Evolutionary conservation across 495 filamentous ascomycete genomes (phyloP), one percentile per base, ranked within the genome.

Genomic region (Hypoxylon lenormandii): DNA sequence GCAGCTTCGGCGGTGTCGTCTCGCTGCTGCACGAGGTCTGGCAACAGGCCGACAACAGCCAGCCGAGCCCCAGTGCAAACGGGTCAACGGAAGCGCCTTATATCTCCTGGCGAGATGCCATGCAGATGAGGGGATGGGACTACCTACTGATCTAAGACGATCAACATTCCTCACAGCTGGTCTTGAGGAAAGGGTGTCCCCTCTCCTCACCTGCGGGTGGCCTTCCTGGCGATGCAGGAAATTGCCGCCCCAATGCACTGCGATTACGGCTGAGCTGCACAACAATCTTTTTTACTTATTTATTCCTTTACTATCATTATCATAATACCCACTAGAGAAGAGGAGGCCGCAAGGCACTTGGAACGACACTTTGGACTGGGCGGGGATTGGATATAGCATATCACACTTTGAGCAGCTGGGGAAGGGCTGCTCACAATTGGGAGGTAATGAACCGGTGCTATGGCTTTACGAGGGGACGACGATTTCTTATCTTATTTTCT

Each of bases 101-200:
- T 80, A 87, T 95, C 74, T 92, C 92, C 85, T 98, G 95, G 95
- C 85, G 95, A 80, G 93, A 97, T 79, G 84, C 95, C 65, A 97
- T 97, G 95, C 86, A 86, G 80, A 88, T 89, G 76, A 94, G 94
- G 79, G 88, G 88, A 70, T 97, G 92, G 94, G 91, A 94, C 75
- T 94, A 91, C 82, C 82, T 98, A 74, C 85, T 98, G 77, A 93
- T 98, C 75, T 97, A 84, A 82, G 67, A 22, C 51, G 60, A 66
- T 68, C 66, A 55, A 45, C 48, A 47, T 69, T 63, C 74, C 69
- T 77, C 61, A 78, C 65, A 76, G 77, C 79, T 67, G 78, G 77
- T 71, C 72, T 73, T 72, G 64, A 63, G 67, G 73, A 33, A 33
- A 73, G 73, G 65, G 75, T 73, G 68, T 49, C 45, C 57, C 30